Conservation (phyloP, 1,284 basidiomycete genomes). For the Ganoderma sp. region DNA sequence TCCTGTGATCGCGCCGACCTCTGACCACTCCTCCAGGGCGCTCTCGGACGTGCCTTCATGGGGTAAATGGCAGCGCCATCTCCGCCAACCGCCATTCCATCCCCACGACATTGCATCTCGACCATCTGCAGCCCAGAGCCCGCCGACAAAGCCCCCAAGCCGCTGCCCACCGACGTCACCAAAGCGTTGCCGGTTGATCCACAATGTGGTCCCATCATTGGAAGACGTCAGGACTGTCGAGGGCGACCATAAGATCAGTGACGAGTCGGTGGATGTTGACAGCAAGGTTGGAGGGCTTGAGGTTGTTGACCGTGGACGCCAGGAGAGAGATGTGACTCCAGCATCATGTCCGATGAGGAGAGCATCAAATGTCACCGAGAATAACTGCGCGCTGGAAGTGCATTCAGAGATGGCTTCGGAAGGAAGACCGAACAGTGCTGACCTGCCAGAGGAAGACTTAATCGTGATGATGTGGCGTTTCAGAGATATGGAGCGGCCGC, state of each 20-base stretch:
- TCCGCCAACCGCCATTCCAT: slow-evolving; percentile 91
- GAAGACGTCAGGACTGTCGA: slow-evolving; percentile 53
- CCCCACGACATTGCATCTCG: slow-evolving; percentile 82
- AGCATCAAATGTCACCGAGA: slow-evolving; percentile 87
- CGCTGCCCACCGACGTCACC: slow-evolving; percentile 91
- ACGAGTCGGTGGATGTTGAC: slow-evolving; percentile 91
- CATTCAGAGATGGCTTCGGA: neutral
- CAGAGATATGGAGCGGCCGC: slow-evolving; percentile 82
- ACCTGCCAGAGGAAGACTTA: slow-evolving; percentile 60
- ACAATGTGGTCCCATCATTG: slow-evolving; percentile 63
- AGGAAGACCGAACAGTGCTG: slow-evolving; percentile 27
- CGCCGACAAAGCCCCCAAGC: slow-evolving; percentile 89
- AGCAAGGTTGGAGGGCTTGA: slow-evolving; percentile 62
- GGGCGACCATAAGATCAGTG: slow-evolving; percentile 90
- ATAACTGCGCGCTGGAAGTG: slow-evolving; percentile 58
- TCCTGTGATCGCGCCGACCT: slow-evolving; percentile 79
- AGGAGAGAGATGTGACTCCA: slow-evolving; percentile 85
- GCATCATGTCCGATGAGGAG: slow-evolving; percentile 92
- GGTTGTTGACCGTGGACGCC: slow-evolving; percentile 57
- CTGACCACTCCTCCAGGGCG: slow-evolving; percentile 61
- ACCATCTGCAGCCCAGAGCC: slow-evolving; percentile 70
- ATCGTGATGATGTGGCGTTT: slow-evolving; percentile 80
- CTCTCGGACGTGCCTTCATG: neutral
- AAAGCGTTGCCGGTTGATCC: slow-evolving; percentile 89
- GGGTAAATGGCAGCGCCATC: slow-evolving; percentile 63